phyloP scores from a whole-genome alignment of 2,329 filamentous ascomycete species.

The Apiospora arundinis region DNA sequence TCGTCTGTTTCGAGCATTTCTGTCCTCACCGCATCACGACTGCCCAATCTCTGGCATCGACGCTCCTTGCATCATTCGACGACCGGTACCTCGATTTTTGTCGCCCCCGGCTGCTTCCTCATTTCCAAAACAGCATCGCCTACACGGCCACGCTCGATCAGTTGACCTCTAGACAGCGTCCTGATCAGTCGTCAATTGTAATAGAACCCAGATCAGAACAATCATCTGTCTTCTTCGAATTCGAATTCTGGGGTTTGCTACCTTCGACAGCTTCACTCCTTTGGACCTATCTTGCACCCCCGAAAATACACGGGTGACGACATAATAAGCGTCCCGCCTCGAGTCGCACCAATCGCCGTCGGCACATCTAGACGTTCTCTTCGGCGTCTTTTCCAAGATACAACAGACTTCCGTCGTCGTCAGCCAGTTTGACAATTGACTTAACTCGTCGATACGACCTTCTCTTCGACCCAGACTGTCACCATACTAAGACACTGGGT shows the following conservation, averaged over 20 bases:
- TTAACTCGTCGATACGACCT: constrained; percentile 21
- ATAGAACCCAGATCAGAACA: constrained; percentile 22
- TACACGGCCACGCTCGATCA: constrained; percentile 18
- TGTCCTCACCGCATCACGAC: constrained; percentile 15
- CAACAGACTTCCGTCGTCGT: constrained; percentile 18
- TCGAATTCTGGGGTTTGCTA: constrained; percentile 24
- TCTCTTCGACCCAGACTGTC: constrained; percentile 22
- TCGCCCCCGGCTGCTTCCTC: not conserved
- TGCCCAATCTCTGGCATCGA: constrained; percentile 21
- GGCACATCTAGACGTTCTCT: not conserved
- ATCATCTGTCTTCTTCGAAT: not conserved
- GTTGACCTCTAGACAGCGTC: constrained; percentile 24
- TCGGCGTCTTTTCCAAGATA: constrained; percentile 10
- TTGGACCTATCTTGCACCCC: constrained; percentile 18
- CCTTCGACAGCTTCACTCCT: constrained; percentile 28
- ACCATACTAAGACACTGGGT: constrained; percentile 21
- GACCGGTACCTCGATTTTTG: not conserved
- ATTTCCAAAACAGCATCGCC: constrained; percentile 17
- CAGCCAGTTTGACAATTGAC: constrained; percentile 13
- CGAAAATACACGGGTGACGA: constrained; percentile 20
- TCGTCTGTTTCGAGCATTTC: not conserved
- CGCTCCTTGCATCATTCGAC: constrained; percentile 22
- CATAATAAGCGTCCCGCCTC: constrained; percentile 23
- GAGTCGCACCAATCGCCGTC: constrained; percentile 17
- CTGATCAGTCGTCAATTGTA: constrained; percentile 26